A percentile compares a stretch with the other conserved stretches of the same genome.
Evolutionary conservation across 2,329 filamentous ascomycete genomes (phyloP).

Genomic region (Cladophialophora bantiana): DNA sequence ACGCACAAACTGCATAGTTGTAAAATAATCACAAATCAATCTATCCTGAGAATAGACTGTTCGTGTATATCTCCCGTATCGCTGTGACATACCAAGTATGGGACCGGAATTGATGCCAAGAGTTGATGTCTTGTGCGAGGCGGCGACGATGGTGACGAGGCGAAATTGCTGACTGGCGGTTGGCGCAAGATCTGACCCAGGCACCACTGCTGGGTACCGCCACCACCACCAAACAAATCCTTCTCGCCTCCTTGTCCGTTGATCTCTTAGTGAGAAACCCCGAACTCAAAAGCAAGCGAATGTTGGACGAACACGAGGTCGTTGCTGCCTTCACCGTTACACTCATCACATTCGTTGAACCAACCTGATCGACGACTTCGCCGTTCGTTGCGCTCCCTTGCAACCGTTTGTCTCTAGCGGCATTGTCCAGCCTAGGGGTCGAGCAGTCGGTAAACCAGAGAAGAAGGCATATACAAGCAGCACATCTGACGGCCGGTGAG

Average conservation of each 20-base stretch:
- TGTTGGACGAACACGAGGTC: not conserved
- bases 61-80: not conserved
- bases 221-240: not conserved
- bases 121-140: too few relatives aligned
- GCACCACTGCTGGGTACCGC: too few relatives aligned
- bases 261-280: not conserved
- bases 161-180: not conserved
- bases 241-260: not conserved
- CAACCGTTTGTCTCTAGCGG: not conserved
- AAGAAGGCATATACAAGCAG: not conserved
- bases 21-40: conserved; percentile 22
- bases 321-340: not conserved
- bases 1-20: conserved; percentile 27
- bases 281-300: not conserved
- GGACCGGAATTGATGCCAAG: too few relatives aligned
- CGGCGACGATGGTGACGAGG: not conserved
- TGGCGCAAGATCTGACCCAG: not conserved
- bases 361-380: not conserved
- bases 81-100: too few relatives aligned
- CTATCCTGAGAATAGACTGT: not conserved
- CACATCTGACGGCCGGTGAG: not conserved
- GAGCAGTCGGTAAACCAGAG: not conserved
- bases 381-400: not conserved
- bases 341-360: not conserved
- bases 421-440: not conserved